A percentile compares a stretch with the other conserved stretches of the same genome.
Evolutionary conservation across 352 stramenopile genomes (phyloP).

Genomic region (Discostella stelligera): DNA sequence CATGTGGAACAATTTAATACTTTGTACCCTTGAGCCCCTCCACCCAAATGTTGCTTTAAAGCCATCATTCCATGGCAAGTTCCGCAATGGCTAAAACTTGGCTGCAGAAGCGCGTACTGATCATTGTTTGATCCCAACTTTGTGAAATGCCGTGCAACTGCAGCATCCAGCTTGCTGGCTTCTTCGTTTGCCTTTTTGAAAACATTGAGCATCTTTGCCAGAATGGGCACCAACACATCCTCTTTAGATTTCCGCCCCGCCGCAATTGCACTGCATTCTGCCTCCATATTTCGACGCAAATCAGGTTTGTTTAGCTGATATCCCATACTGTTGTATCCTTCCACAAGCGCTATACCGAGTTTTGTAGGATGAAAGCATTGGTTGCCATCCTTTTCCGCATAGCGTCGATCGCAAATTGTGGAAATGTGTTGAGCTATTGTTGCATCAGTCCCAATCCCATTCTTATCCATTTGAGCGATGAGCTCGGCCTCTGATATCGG

Average conservation of each 20-base stretch:
- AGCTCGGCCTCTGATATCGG: slow-evolving; percentile 81
- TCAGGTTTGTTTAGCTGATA: slow-evolving; percentile 95
- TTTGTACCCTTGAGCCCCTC: slow-evolving; percentile 44
- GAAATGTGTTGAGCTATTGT: slow-evolving; percentile 96
- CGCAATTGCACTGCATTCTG: slow-evolving; percentile 77
- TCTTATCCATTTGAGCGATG: slow-evolving; percentile 81
- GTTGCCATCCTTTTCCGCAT: slow-evolving; percentile 92
- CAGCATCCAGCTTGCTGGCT: slow-evolving; percentile 79
- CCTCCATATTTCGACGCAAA: slow-evolving; percentile 91
- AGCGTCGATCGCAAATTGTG: slow-evolving; percentile 97
- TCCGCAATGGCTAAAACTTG: slow-evolving; percentile 72
- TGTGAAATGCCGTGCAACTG: slow-evolving; percentile 68
- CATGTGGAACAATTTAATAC: slow-evolving; percentile 73
- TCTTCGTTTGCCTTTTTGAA: slow-evolving; percentile 81
- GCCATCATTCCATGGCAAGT: slow-evolving; percentile 65
- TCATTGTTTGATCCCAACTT: slow-evolving; percentile 58
- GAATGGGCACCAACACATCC: slow-evolving; percentile 88
- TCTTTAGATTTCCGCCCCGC: slow-evolving; percentile 80
- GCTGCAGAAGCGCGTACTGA: slow-evolving; percentile 52
- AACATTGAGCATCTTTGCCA: slow-evolving; percentile 86
- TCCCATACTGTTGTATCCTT: slow-evolving; percentile 89
- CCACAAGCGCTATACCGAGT: slow-evolving; percentile 87
- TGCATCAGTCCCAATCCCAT: slow-evolving; percentile 80
- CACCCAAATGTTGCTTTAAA: slow-evolving; percentile 56
- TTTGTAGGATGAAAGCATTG: slow-evolving; percentile 92